Base-by-base conservation (phyloP, 495 filamentous ascomycete species). In the Jackrogersella multiformis region DNA sequence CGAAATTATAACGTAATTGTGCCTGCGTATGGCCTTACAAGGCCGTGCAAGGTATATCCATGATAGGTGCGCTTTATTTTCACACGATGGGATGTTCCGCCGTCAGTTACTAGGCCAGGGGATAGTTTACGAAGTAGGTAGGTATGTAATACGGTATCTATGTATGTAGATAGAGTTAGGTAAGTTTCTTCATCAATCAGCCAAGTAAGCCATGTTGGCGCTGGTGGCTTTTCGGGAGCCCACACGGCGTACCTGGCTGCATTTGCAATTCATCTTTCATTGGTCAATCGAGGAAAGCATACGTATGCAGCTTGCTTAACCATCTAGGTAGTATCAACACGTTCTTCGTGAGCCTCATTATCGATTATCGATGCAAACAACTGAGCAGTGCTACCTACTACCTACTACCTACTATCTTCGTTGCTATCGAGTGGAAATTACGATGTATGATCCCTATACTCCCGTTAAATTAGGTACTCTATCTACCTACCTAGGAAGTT, bases 11-110 rank as follows among this genome's bases (percentile, higher is more conserved):
- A 20, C 2, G 54, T 35, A 39, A 12, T 44, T 51, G 8, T 56
- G 32, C 48, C 24, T 56, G 41, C 55, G 49, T 45, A 56, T 49
- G 42, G 28, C 10, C 7, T 44, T 68, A n/a, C n/a, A n/a, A n/a
- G n/a, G n/a, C n/a, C n/a, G n/a, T 7, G 21, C 59, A 68, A 44
- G 65, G 58, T 34, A 48, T 36, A 68, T 48, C 58, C 53, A 36
- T 21, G 51, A 57, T 15, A 9, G 3, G 20, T 46, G 41, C 23
- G 13, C 42, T 18, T 51, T 30, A 41, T 54, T 51, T 55, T 49
- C 39, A 12, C 16, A 38, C 38, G 32, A 45, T 61, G 39, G 56
- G 12, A 56, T 41, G 34, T 66, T 67, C 57, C 52, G 42, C 21
- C 3, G 24, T 24, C 56, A 28, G 18, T 48, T 28, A 12, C 23